Conservation (phyloP, 2,329 filamentous ascomycete genomes). For the Exophiala xenobiotica region DNA sequence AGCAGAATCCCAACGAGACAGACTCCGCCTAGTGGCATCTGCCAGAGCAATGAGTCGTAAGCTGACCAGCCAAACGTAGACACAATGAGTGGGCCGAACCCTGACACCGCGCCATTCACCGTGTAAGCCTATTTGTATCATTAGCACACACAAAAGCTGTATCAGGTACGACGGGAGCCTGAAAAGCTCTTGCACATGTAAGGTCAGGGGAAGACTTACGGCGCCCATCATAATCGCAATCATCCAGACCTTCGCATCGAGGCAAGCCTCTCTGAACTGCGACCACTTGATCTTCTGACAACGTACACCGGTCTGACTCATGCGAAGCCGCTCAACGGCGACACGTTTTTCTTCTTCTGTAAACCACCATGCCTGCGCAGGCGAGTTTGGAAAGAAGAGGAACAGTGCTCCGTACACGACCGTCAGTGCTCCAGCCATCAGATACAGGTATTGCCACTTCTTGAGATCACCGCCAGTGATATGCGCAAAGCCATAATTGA, state of each 20-base stretch:
- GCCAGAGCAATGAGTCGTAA: slow-evolving; percentile 67
- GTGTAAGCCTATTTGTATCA: no score
- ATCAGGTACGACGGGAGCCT: no score
- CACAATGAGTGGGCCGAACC: slow-evolving; percentile 71
- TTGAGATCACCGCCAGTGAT: slow-evolving; percentile 55
- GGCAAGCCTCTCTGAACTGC: slow-evolving; percentile 59
- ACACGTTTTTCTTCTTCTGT: slow-evolving; percentile 61
- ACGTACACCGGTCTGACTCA: slow-evolving; percentile 63
- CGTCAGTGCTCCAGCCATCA: slow-evolving; percentile 63
- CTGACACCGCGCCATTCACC: slow-evolving; percentile 68
- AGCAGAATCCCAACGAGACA: slow-evolving; percentile 65
- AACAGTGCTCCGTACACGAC: slow-evolving; percentile 65
- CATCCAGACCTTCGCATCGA: slow-evolving; percentile 64
- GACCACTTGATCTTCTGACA: slow-evolving; percentile 59
- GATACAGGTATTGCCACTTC: slow-evolving; percentile 70
- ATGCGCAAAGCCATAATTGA: slow-evolving; percentile 69
- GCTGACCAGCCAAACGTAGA: slow-evolving; percentile 67
- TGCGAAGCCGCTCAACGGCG: slow-evolving; percentile 62
- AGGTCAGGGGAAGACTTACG: slow-evolving; percentile 35
- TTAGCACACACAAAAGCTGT: no score
- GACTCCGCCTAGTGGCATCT: slow-evolving; percentile 71
- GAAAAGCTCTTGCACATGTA: no score
- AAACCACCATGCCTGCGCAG: slow-evolving; percentile 68
- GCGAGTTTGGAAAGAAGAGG: slow-evolving; percentile 65
- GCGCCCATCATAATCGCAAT: slow-evolving; percentile 66